These are phyloP conservation scores for Leccinum griseonigrum DNA, from an alignment of 1,284 basidiomycete species.

Conservation along the genomic window DNA sequence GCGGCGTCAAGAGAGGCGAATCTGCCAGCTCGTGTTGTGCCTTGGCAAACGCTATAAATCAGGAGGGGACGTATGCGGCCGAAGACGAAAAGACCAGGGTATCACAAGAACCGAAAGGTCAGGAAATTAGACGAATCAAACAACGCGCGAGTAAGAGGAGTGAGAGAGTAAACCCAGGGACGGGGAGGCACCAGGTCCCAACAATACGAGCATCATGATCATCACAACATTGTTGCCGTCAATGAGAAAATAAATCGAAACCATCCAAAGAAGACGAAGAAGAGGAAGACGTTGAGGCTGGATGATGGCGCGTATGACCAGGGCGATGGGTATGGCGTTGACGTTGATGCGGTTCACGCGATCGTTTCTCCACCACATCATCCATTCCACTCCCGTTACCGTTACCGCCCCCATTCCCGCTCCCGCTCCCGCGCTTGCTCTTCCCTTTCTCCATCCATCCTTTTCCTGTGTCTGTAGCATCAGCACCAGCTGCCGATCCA, in stretches of 20 bases:
- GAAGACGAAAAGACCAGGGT: not conserved
- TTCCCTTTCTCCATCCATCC: conserved; percentile 20
- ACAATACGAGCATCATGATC: not conserved
- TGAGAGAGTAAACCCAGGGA: not conserved
- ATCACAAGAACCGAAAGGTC: not conserved
- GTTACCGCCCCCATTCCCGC: not conserved
- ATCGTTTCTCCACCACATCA: not conserved
- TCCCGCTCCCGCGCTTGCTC: conserved; percentile 8
- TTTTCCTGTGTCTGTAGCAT: not conserved
- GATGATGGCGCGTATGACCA: not conserved
- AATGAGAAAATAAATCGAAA: not conserved
- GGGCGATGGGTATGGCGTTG: not conserved
- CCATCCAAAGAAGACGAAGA: not conserved
- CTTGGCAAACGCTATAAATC: conserved; percentile 11
- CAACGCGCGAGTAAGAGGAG: not conserved
- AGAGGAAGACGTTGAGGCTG: conserved; percentile 16
- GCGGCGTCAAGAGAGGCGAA: conserved; percentile 6
- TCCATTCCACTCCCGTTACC: not conserved
- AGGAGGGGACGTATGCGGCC: not conserved
- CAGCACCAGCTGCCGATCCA: not conserved
- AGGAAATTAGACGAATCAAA: not conserved
- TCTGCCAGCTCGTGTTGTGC: conserved; percentile 11
- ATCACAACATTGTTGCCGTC: not conserved
- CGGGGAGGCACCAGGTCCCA: not conserved
- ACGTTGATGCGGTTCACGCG: not conserved